These are phyloP conservation scores for Aspergillus biplanus DNA, from an alignment of 495 filamentous ascomycete species.

Conservation along the genomic window DNA sequence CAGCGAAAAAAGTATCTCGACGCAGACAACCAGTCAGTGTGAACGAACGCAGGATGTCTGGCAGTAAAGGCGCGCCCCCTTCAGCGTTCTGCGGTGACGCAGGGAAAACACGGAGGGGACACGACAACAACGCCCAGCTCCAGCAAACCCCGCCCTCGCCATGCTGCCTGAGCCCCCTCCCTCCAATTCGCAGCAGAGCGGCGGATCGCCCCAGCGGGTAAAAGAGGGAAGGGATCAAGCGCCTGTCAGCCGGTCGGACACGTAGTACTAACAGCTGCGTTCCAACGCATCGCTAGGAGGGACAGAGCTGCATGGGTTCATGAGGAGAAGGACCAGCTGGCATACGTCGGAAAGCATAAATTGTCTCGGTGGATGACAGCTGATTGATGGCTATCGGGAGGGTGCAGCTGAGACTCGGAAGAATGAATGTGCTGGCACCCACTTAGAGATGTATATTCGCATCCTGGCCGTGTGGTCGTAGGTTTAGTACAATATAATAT, in stretches of 20 bases:
- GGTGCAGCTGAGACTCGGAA: slow-evolving; percentile 8
- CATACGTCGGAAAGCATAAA: slow-evolving; percentile 22
- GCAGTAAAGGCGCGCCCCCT: slow-evolving; percentile 10
- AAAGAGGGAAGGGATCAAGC: slow-evolving; percentile 6
- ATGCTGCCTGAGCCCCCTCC: slow-evolving; percentile 1
- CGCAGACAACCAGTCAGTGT: slow-evolving; percentile 6
- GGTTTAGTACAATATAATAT: no score
- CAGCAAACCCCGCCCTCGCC: slow-evolving; percentile 10
- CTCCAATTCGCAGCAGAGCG: slow-evolving; percentile 5
- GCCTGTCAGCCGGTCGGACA: slow-evolving; percentile 17
- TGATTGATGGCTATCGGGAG: slow-evolving; percentile 15
- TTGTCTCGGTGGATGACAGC: slow-evolving; percentile 7
- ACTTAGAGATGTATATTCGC: no score
- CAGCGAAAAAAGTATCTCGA: background rate
- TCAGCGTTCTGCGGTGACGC: slow-evolving; percentile 16
- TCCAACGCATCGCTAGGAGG: slow-evolving; percentile 20
- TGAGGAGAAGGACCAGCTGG: slow-evolving; percentile 13
- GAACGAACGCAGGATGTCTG: slow-evolving; percentile 6
- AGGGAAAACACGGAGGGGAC: slow-evolving; percentile 20
- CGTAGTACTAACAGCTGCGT: slow-evolving; percentile 8
- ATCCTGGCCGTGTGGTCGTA: no score
- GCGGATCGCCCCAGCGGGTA: slow-evolving; percentile 13
- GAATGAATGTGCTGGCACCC: background rate
- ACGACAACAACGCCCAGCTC: slow-evolving; percentile 11
- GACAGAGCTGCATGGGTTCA: slow-evolving; percentile 20